Base-by-base conservation (phyloP, 805 yeast species). In the Vanderwaltozyma verrucispora region DNA sequence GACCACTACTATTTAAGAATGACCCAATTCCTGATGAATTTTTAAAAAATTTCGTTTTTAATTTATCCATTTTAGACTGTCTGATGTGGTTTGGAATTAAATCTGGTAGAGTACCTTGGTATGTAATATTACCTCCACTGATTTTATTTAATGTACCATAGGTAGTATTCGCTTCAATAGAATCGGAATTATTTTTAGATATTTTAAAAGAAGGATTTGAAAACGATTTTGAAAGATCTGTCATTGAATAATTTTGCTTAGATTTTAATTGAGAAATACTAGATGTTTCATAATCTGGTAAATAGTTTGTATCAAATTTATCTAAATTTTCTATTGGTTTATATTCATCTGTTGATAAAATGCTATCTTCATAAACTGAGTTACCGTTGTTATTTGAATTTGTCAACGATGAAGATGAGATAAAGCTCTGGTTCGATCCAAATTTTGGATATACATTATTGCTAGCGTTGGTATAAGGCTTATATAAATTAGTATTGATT, bases 41-140 rank as follows among this genome's bases (percentile, higher is more conserved):
- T 21, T 35, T 33, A 16, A 44, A 42, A 11, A 44, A 21, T 27
- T 38, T 47, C 13, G 32, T 42, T 30, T 40, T 44, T 13, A 49
- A 21, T 35, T 41, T 46, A 8, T 45, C 47, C 39, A 43, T 46
- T 32, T 46, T 46, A 5, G 46, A 37, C 13, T 38, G 40, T 28
- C 55, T 44, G 28, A 40, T 39, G 27, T 47, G 53, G 14, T 46
- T 46, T 16, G 56, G 54, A 28, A 51, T 51, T 12, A 51, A 33
- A 35, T 51, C 54, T 1, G 56, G 56, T 14, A 51, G 37, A 3
- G 56, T 51, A 2, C 56, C 54, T 19, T 47, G 47, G 30, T 47
- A 49, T 18, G 44, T 48, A n/a, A 47, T 41, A 27, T 44, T 45
- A 6, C 46, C 38, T 14, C 35, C 43, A 25, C 27, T 35, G 9